Percentiles rank a stretch among this genome's conserved stretches.
Evolutionary conservation across 2,329 filamentous ascomycete genomes (phyloP).

Genomic region (Xenosphaeropsis pyriputrescens): DNA sequence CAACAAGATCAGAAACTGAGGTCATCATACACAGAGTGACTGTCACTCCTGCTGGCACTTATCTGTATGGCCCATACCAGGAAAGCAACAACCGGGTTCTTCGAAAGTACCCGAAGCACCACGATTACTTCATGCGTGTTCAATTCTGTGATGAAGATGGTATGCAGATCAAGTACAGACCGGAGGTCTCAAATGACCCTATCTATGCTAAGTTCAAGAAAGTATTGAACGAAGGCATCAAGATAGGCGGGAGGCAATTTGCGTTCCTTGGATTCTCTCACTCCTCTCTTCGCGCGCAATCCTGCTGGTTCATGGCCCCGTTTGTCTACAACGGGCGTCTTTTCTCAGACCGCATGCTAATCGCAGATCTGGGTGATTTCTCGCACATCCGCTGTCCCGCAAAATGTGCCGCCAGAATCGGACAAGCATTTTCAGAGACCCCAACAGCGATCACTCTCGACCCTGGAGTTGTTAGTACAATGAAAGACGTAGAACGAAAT

Average conservation of each 20-base stretch:
- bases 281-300: conserved; percentile 59
- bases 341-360: conserved; percentile 22
- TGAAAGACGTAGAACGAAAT: conserved; percentile 37
- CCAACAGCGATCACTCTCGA: conserved; percentile 41
- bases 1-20: conserved; percentile 6
- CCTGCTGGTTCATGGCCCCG: conserved; percentile 49
- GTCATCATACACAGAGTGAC: conserved; percentile 11
- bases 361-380: conserved; percentile 32
- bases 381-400: conserved; percentile 33
- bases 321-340: conserved; percentile 21
- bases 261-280: conserved; percentile 66
- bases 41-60: conserved; percentile 44
- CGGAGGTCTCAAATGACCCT: conserved; percentile 28
- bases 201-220: conserved; percentile 47
- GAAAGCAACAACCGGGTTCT: conserved; percentile 59
- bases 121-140: conserved; percentile 54
- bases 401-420: conserved; percentile 42
- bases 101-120: conserved; percentile 43
- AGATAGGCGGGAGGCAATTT: conserved; percentile 47
- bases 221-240: conserved; percentile 42
- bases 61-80: conserved; percentile 43
- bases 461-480: conserved; percentile 16
- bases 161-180: conserved; percentile 42
- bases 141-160: conserved; percentile 64
- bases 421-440: conserved; percentile 62